Conservation (phyloP, 768 basidiomycete species). For the Lactifluus volemus region DNA sequence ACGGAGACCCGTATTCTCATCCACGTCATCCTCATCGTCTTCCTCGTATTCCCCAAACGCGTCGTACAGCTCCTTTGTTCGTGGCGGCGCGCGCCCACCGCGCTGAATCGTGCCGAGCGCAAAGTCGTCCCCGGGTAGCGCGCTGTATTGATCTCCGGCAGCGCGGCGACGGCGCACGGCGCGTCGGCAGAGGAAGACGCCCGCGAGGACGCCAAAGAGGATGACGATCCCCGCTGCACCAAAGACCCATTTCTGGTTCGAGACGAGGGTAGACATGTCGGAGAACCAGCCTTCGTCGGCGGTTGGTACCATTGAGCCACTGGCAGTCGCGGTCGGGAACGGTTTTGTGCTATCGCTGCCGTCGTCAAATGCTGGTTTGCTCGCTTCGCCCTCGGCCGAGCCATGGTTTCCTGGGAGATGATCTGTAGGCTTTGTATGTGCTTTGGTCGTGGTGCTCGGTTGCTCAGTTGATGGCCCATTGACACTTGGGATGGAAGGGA, state of each 20-base stretch:
- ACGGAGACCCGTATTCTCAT: constrained; percentile 62
- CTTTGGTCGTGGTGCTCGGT: constrained; percentile 41
- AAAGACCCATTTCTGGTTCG: constrained; percentile 84
- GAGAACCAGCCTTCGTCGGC: constrained; percentile 83
- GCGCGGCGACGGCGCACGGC: constrained; percentile 31
- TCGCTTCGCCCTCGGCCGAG: constrained; percentile 67
- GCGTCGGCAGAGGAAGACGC: constrained; percentile 77
- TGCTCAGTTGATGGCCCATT: constrained; percentile 24
- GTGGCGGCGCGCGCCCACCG: constrained; percentile 25
- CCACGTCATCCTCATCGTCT: constrained; percentile 67
- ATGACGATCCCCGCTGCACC: constrained; percentile 72
- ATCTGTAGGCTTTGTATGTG: constrained; percentile 76
- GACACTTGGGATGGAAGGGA: constrained; percentile 31
- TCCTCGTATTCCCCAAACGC: constrained; percentile 74
- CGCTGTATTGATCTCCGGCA: constrained; percentile 43
- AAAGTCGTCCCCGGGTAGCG: constrained; percentile 59
- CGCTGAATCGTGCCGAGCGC: constrained; percentile 65
- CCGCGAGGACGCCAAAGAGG: constrained; percentile 61
- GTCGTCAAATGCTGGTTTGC: constrained; percentile 54
- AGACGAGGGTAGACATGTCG: constrained; percentile 61
- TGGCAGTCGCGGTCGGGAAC: constrained; percentile 14
- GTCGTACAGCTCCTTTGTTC: constrained; percentile 87
- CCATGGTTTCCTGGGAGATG: constrained; percentile 85
- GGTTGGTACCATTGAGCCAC: constrained; percentile 40
- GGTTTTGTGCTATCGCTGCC: constrained; percentile 27